These are phyloP conservation scores for Fraxinus anomala DNA, from an alignment of 257 asterid species.

Conservation along the genomic window DNA sequence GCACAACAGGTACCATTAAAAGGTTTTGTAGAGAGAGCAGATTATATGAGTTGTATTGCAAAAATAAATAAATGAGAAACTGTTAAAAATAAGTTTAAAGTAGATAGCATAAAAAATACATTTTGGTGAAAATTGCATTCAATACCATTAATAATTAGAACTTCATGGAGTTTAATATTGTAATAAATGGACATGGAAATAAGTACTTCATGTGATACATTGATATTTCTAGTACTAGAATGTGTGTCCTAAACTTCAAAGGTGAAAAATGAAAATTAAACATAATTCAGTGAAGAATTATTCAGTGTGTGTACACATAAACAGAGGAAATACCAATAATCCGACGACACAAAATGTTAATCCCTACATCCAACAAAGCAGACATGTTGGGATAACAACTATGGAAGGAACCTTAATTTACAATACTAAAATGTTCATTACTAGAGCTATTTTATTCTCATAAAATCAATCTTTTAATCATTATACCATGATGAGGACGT, in stretches of 20 bases:
- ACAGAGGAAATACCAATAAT: background rate
- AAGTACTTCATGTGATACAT: background rate
- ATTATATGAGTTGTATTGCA: background rate
- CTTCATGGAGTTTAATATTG: background rate
- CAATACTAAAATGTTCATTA: conserved; percentile 10
- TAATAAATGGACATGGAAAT: background rate
- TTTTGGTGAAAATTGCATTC: background rate
- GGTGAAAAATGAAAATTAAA: too few species aligned
- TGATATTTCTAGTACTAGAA: background rate
- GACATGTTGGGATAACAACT: background rate
- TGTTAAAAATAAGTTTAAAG: too few species aligned
- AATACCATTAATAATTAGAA: conserved; percentile 3
- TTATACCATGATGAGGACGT: too few species aligned
- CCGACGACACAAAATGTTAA: too few species aligned
- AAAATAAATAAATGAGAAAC: conserved; percentile 2
- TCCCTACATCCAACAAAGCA: too few species aligned
- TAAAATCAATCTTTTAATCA: conserved; percentile 1
- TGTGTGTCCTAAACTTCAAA: too few species aligned
- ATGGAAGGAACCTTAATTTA: conserved; percentile 11
- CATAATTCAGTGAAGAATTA: too few species aligned
- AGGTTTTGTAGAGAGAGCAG: background rate
- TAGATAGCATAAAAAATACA: background rate
- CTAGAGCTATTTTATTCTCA: background rate
- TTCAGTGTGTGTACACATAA: too few species aligned
- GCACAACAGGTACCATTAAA: background rate